phyloP scores from a whole-genome alignment of 2,329 filamentous ascomycete genomes.

The Diaporthe citri region DNA sequence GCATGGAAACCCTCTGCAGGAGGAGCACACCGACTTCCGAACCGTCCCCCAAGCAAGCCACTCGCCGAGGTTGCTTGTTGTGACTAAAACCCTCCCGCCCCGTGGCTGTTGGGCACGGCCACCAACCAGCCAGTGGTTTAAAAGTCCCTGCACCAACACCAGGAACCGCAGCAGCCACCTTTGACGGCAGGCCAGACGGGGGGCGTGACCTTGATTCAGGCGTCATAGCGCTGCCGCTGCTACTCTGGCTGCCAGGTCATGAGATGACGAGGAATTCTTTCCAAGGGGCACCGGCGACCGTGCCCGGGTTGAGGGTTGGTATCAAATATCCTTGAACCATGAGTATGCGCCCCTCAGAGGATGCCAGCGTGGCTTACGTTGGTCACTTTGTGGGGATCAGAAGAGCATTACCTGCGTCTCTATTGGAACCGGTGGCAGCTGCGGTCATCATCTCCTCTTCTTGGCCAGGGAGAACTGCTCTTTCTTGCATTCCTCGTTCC shows the following conservation, averaged over 20 bases:
- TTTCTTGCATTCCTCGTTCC: background rate
- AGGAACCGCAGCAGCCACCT: conserved; percentile 7
- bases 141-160: conserved; percentile 7
- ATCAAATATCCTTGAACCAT: conserved; percentile 25
- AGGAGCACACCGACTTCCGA: conserved; percentile 12
- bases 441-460: conserved; percentile 8
- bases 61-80: background rate
- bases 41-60: background rate
- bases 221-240: conserved; percentile 5
- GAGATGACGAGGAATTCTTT: conserved; percentile 8
- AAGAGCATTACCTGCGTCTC: background rate
- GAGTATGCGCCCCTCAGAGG: background rate
- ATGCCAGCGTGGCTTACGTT: background rate
- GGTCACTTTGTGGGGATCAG: background rate
- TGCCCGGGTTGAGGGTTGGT: background rate
- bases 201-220: conserved; percentile 10
- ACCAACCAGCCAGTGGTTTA: background rate
- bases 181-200: background rate
- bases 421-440: conserved; percentile 7
- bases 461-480: background rate
- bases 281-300: background rate
- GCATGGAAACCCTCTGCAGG: background rate
- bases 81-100: background rate
- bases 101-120: background rate
- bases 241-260: conserved; percentile 11